Percentiles rank a stretch among this genome's conserved stretches.
Conservation (phyloP, 805 yeast genomes). For the Wickerhamomyces chaumierensis region DNA sequence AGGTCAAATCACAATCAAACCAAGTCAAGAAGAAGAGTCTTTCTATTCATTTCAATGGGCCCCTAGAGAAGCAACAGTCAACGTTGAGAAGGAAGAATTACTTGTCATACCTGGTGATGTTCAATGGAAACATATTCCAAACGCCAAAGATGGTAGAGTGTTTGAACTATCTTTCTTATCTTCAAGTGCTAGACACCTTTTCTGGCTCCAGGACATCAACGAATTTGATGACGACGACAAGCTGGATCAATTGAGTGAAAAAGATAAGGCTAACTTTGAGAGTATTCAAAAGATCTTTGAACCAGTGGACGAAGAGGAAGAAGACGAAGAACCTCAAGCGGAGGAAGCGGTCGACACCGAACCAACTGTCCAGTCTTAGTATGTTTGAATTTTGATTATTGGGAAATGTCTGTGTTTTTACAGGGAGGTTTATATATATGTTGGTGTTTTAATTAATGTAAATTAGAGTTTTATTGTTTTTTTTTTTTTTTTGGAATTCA, state of each 20-base stretch:
- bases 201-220: conserved; percentile 67
- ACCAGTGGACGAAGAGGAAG: conserved; percentile 30
- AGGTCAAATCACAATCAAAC: conserved; percentile 52
- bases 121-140: conserved; percentile 55
- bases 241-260: conserved; percentile 37
- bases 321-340: conserved; percentile 20
- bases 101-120: conserved; percentile 81
- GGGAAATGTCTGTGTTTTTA: too few relatives aligned
- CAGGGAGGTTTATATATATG: not conserved
- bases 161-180: conserved; percentile 53
- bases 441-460: not conserved
- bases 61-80: conserved; percentile 42
- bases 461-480: conserved; percentile 4
- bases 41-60: conserved; percentile 65
- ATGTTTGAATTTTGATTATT: not conserved
- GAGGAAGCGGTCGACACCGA: conserved; percentile 3
- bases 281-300: conserved; percentile 37
- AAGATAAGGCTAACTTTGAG: conserved; percentile 39
- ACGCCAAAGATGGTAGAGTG: conserved; percentile 71
- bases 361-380: not conserved
- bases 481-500: too few relatives aligned
- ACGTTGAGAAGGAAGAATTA: conserved; percentile 45
- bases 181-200: conserved; percentile 43
- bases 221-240: conserved; percentile 50
- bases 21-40: conserved; percentile 59